Conservation (phyloP, 2,329 filamentous ascomycete species). For the Knoxdaviesia capensis region DNA sequence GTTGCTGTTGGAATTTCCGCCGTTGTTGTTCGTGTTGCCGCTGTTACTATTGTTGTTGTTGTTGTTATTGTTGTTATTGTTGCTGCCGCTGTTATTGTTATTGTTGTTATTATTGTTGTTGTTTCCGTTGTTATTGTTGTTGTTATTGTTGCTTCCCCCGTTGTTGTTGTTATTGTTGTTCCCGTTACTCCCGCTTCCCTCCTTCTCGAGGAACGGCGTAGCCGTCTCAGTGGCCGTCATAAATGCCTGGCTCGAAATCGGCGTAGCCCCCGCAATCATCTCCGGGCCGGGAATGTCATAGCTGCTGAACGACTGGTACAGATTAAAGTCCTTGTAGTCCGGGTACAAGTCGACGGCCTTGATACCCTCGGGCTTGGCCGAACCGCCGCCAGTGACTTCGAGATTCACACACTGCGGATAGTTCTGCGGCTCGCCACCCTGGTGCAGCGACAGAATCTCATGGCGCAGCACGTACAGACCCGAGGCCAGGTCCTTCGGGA, state of each 20-base stretch:
- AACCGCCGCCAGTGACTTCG: constrained; percentile 20
- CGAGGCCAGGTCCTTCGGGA: constrained; percentile 23
- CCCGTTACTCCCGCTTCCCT: no score
- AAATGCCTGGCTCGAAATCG: constrained; percentile 1
- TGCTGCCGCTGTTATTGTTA: no score
- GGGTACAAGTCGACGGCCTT: constrained; percentile 18
- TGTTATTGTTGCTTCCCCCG: no score
- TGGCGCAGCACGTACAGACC: constrained; percentile 34
- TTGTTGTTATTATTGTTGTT: no score
- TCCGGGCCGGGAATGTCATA: constrained; percentile 3
- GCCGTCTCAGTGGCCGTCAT: no score
- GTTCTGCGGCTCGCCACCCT: constrained; percentile 22
- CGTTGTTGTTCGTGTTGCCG: no score
- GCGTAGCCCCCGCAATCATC: constrained; percentile 2
- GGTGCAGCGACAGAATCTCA: constrained; percentile 35
- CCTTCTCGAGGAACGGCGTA: no score
- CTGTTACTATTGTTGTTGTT: no score
- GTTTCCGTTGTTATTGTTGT: no score
- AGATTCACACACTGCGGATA: constrained; percentile 34
- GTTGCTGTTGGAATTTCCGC: no score
- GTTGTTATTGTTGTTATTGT: no score
- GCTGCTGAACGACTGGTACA: constrained; percentile 8
- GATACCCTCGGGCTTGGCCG: constrained; percentile 9
- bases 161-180: no score
- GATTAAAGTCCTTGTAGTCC: constrained; percentile 15